Conservation (phyloP, 352 stramenopile genomes). For the Elongisporangium undulatum region DNA sequence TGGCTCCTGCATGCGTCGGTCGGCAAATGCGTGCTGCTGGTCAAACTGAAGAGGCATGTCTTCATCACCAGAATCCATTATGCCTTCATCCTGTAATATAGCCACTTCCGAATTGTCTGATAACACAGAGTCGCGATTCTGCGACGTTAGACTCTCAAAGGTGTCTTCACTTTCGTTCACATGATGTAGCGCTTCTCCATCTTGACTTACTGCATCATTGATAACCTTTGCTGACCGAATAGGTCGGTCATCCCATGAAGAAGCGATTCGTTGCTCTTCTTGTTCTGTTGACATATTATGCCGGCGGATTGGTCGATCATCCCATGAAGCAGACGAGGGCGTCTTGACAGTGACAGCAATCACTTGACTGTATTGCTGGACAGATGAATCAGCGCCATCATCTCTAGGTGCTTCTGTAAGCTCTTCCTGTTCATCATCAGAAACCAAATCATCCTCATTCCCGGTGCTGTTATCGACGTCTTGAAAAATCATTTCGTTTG, state of each 20-base stretch:
- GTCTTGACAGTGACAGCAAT: background rate
- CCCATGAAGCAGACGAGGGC: constrained; percentile 2
- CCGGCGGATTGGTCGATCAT: constrained; percentile 12
- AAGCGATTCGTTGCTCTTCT: background rate
- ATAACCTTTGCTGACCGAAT: constrained; percentile 4
- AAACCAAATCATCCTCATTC: background rate
- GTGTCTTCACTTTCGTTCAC: background rate
- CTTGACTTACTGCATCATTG: background rate
- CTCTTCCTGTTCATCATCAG: background rate
- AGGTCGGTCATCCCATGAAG: constrained; percentile 11
- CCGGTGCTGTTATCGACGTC: background rate
- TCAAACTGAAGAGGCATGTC: background rate
- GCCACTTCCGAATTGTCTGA: background rate
- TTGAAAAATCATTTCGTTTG: background rate
- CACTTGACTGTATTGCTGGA: background rate
- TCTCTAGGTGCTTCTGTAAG: background rate
- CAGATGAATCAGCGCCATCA: background rate
- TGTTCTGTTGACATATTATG: background rate
- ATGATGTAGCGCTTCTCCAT: background rate
- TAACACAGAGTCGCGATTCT: background rate
- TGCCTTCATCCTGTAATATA: background rate
- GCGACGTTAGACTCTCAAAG: background rate
- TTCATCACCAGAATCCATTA: background rate
- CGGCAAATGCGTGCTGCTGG: background rate
- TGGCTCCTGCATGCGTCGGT: background rate